phyloP scores from a whole-genome alignment of 1,139 yeast genomes.

The Suhomyces panamericanus region DNA sequence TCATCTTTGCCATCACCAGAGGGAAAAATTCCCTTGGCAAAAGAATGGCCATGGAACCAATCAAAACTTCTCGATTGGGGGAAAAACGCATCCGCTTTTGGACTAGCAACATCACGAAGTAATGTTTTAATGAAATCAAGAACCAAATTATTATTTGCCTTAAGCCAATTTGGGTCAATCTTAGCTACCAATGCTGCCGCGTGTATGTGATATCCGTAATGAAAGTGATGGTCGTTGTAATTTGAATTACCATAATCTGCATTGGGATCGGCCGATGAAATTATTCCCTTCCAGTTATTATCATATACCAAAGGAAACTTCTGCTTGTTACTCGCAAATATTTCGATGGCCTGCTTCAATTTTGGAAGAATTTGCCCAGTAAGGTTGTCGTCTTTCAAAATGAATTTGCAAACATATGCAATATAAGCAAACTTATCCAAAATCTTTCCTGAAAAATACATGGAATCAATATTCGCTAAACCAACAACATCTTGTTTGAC shows the following conservation, averaged over 20 bases:
- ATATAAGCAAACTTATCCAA: conserved; percentile 76
- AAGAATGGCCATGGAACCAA: conserved; percentile 50
- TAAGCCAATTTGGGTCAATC: conserved; percentile 48
- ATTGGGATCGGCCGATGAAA: conserved; percentile 64
- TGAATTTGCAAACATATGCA: conserved; percentile 59
- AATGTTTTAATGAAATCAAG: conserved; percentile 35
- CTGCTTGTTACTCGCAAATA: conserved; percentile 58
- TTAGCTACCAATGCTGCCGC: conserved; percentile 66
- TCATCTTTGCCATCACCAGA: conserved; percentile 50
- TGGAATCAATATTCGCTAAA: conserved; percentile 64
- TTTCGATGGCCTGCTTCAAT: conserved; percentile 57
- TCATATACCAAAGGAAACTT: conserved; percentile 68
- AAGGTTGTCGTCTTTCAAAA: conserved; percentile 49
- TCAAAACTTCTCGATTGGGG: conserved; percentile 47
- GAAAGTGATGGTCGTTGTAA: conserved; percentile 82
- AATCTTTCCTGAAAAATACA: conserved; percentile 76
- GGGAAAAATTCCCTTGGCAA: conserved; percentile 48
- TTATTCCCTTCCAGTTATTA: conserved; percentile 69
- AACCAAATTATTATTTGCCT: conserved; percentile 28
- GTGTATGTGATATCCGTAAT: conserved; percentile 74
- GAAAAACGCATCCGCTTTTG: conserved; percentile 36
- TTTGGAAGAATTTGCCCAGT: conserved; percentile 48
- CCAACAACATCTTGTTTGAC: conserved; percentile 53
- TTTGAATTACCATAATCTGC: conserved; percentile 78
- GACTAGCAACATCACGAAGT: conserved; percentile 45